These are phyloP conservation scores for Yamadazyma atmosphaerica DNA, from an alignment of 1,139 yeast species.

Conservation along the genomic window DNA sequence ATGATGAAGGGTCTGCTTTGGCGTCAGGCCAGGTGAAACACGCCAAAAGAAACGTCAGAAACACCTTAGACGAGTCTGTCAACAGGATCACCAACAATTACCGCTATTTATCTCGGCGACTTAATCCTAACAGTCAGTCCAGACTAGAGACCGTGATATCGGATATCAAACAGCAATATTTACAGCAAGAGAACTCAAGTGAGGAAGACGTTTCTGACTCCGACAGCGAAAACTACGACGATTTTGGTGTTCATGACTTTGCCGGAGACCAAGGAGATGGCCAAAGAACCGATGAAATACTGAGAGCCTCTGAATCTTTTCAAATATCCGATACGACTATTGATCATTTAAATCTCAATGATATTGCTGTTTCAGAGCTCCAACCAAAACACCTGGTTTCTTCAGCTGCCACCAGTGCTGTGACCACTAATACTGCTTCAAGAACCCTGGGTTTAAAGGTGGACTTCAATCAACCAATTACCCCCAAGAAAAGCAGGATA, in stretches of 20 bases:
- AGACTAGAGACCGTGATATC: not conserved
- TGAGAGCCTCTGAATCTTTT: not conserved
- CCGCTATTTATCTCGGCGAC: not conserved
- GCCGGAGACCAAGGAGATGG: no score
- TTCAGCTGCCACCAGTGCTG: not conserved
- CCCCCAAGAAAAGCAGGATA: no score
- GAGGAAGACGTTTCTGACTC: not conserved
- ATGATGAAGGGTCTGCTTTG: constrained; percentile 19
- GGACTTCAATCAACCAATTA: no score
- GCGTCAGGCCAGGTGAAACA: constrained; percentile 8
- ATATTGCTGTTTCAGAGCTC: not conserved
- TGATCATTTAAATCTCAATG: not conserved
- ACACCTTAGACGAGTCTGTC: constrained; percentile 8
- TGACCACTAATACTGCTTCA: not conserved
- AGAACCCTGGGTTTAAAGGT: no score
- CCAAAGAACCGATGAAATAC: not conserved
- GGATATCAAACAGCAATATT: not conserved
- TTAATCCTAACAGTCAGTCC: not conserved
- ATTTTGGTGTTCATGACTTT: not conserved
- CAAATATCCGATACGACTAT: not conserved
- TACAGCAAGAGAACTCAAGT: not conserved
- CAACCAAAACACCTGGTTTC: not conserved
- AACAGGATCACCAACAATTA: not conserved
- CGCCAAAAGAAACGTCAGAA: constrained; percentile 12
- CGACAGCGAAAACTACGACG: not conserved